Conservation (phyloP, 768 basidiomycete species). For the Agrocybe pediades region DNA sequence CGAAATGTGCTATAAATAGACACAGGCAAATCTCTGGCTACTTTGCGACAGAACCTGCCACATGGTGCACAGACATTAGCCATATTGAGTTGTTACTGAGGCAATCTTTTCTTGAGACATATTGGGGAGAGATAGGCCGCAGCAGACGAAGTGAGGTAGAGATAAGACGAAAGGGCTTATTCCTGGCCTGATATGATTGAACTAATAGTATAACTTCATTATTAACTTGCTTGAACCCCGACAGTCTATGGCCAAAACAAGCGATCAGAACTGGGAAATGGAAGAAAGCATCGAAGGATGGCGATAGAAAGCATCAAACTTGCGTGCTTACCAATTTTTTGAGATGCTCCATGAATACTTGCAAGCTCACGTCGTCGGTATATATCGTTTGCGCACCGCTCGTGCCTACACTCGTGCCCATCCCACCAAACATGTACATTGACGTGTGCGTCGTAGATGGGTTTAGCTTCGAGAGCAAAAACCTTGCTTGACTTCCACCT, state of each 20-base stretch:
- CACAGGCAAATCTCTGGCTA: no score
- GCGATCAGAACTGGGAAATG: neutral
- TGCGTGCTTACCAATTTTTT: slow-evolving; percentile 75
- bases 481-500: slow-evolving; percentile 97
- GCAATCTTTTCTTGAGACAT: no score
- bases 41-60: no score
- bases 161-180: neutral
- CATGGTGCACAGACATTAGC: no score
- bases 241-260: neutral
- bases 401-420: slow-evolving; percentile 52
- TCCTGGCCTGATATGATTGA: neutral
- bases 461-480: slow-evolving; percentile 94
- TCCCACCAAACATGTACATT: slow-evolving; percentile 84
- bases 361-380: slow-evolving; percentile 97
- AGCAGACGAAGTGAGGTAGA: no score
- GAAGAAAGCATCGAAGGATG: neutral
- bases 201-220: neutral
- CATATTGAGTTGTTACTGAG: no score
- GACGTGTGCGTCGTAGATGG: slow-evolving; percentile 99
- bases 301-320: neutral
- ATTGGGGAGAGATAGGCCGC: no score
- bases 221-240: neutral
- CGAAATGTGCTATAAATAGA: no score
- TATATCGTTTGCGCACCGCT: slow-evolving; percentile 87
- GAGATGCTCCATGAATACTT: slow-evolving; percentile 97